Evolutionary conservation across 1,284 basidiomycete genomes (phyloP).

Genomic region (Ceratobasidium sp.): DNA sequence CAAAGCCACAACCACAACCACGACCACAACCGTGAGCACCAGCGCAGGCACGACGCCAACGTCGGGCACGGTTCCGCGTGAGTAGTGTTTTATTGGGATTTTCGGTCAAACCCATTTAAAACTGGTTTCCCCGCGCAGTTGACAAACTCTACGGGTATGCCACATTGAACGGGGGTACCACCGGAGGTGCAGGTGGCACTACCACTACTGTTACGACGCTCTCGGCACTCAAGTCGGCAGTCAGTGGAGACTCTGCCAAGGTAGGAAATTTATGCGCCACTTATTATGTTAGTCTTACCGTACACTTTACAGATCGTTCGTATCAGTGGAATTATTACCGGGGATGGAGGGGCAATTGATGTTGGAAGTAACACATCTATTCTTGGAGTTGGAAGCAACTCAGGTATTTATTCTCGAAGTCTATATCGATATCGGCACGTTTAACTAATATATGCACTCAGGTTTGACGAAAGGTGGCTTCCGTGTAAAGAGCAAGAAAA

Average conservation of each 20-base stretch:
- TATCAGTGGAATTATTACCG: background rate
- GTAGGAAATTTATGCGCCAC: conserved; percentile 4
- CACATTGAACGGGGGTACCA: conserved; percentile 34
- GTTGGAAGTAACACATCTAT: conserved; percentile 28
- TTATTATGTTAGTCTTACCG: background rate
- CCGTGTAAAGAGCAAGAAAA: conserved; percentile 25
- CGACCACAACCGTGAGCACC: too few species aligned
- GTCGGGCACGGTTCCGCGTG: too few species aligned
- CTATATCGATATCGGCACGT: too few species aligned
- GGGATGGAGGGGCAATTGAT: conserved; percentile 30
- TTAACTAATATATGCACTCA: too few species aligned
- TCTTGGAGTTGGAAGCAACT: background rate
- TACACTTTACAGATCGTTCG: background rate
- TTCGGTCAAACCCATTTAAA: too few species aligned
- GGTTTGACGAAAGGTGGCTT: conserved; percentile 29
- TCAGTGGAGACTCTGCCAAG: conserved; percentile 20
- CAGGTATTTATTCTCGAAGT: too few species aligned
- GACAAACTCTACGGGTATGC: conserved; percentile 37
- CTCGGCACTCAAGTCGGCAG: conserved; percentile 25
- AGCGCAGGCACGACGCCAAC: too few species aligned
- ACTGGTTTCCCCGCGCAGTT: too few species aligned
- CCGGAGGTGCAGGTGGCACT: conserved; percentile 35
- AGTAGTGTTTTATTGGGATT: too few species aligned
- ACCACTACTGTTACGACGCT: conserved; percentile 31
- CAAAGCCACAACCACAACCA: too few species aligned